Evolutionary conservation across 176 grass and related monocot genomes (phyloP).

Genomic region (Avena sativa): DNA sequence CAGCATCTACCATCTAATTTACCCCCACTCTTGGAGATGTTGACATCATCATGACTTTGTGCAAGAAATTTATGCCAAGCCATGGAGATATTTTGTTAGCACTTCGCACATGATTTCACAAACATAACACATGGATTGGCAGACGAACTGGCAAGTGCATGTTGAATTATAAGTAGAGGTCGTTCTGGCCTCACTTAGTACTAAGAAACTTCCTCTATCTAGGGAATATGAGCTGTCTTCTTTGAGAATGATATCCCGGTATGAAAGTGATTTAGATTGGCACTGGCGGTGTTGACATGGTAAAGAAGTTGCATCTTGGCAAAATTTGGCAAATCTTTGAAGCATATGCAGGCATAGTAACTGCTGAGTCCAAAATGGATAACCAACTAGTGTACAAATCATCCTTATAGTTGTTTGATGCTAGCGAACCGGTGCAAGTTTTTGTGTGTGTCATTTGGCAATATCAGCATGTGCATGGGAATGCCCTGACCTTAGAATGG

Average conservation of each 20-base stretch:
- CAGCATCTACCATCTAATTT: neutral
- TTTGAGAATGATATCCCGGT: neutral
- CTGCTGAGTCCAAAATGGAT: conserved; percentile 5
- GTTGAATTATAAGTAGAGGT: conserved; percentile 2
- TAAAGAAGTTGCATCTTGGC: conserved; percentile 4
- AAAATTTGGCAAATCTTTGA: conserved; percentile 13
- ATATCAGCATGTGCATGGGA: neutral
- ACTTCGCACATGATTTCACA: neutral
- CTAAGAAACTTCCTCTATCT: neutral
- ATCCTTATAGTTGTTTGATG: neutral
- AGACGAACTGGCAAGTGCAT: neutral
- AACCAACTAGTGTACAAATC: neutral
- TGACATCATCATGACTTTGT: neutral
- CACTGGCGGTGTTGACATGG: neutral
- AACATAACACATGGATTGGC: neutral
- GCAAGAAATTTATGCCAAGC: neutral
- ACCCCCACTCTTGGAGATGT: neutral
- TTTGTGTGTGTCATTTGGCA: neutral
- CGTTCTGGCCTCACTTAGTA: neutral
- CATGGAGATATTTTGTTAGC: conserved; percentile 3
- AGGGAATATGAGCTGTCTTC: conserved; percentile 2
- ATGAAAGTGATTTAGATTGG: neutral
- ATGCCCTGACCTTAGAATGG: neutral
- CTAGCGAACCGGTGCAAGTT: neutral
- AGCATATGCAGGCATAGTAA: conserved; percentile 1